Conservation (phyloP, 208 protist species). For the Angomonas desouzai region DNA sequence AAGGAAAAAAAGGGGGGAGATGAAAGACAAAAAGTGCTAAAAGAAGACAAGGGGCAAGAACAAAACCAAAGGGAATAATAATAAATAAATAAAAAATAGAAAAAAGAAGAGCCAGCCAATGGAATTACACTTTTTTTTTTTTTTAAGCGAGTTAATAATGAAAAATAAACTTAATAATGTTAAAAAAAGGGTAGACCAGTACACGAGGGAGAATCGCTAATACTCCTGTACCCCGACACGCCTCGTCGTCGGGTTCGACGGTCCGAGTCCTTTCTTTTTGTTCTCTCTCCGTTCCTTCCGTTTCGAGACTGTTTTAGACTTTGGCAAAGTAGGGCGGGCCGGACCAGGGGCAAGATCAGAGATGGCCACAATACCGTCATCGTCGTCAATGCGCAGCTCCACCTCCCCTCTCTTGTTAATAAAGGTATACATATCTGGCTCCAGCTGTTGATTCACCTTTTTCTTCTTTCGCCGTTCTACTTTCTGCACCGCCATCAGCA, state of each 20-base stretch:
- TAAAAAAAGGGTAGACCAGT: constrained; percentile 24
- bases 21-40: neutral
- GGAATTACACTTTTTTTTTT: too few relatives aligned
- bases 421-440: constrained; percentile 66
- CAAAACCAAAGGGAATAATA: neutral
- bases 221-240: constrained; percentile 66
- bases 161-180: neutral
- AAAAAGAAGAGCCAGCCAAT: neutral
- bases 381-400: constrained; percentile 82
- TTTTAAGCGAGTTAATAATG: too few relatives aligned
- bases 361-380: constrained; percentile 82
- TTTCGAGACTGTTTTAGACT: constrained; percentile 54
- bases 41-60: neutral
- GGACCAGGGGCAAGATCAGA: constrained; percentile 15
- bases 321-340: constrained; percentile 7
- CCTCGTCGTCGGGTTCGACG: constrained; percentile 57
- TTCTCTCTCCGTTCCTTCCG: constrained; percentile 59
- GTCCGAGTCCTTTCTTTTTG: constrained; percentile 46
- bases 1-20: constrained; percentile 4
- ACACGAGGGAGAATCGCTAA: constrained; percentile 14
- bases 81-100: constrained; percentile 11
- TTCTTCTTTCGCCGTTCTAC: constrained; percentile 39
- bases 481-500: constrained; percentile 29
- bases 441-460: constrained; percentile 76
- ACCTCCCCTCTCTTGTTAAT: constrained; percentile 76